Conservation (phyloP, 1,284 basidiomycete genomes). For the Mycosarcoma maydis region DNA sequence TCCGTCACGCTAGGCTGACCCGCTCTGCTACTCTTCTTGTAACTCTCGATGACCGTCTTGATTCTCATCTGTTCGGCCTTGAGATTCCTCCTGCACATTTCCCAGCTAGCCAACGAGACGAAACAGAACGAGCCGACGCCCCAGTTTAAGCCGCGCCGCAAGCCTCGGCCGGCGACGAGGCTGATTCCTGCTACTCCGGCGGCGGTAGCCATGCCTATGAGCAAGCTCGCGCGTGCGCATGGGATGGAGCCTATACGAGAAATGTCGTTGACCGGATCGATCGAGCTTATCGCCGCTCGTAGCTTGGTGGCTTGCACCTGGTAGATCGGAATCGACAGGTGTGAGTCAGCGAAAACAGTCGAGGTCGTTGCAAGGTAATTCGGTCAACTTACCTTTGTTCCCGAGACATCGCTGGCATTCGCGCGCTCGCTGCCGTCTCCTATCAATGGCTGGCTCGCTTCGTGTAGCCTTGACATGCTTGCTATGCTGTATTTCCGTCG, state of each 20-base stretch:
- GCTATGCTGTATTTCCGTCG: background rate
- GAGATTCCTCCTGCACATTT: slow-evolving; percentile 42
- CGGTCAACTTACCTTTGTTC: slow-evolving; percentile 28
- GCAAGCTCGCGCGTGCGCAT: slow-evolving; percentile 36
- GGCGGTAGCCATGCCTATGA: slow-evolving; percentile 51
- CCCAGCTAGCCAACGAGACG: slow-evolving; percentile 37
- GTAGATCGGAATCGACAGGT: background rate
- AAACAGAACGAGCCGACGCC: slow-evolving; percentile 53
- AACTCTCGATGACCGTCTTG: slow-evolving; percentile 45
- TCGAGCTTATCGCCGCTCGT: slow-evolving; percentile 29
- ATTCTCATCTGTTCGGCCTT: slow-evolving; percentile 47
- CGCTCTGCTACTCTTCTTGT: slow-evolving; percentile 11
- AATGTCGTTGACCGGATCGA: slow-evolving; percentile 37
- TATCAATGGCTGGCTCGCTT: slow-evolving; percentile 10
- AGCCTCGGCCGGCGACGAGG: slow-evolving; percentile 42
- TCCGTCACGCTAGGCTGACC: slow-evolving; percentile 10
- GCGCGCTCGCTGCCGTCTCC: slow-evolving; percentile 4
- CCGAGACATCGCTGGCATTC: slow-evolving; percentile 1
- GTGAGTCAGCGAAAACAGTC: background rate
- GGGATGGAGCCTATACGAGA: slow-evolving; percentile 33
- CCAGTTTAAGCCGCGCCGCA: slow-evolving; percentile 50
- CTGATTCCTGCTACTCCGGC: slow-evolving; percentile 46
- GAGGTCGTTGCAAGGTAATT: background rate
- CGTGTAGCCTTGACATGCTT: slow-evolving; percentile 37
- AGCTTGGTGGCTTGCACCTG: slow-evolving; percentile 38